Conservation (phyloP, 371 early-diverging fungal species). For the Syncephalastrum racemosum region DNA sequence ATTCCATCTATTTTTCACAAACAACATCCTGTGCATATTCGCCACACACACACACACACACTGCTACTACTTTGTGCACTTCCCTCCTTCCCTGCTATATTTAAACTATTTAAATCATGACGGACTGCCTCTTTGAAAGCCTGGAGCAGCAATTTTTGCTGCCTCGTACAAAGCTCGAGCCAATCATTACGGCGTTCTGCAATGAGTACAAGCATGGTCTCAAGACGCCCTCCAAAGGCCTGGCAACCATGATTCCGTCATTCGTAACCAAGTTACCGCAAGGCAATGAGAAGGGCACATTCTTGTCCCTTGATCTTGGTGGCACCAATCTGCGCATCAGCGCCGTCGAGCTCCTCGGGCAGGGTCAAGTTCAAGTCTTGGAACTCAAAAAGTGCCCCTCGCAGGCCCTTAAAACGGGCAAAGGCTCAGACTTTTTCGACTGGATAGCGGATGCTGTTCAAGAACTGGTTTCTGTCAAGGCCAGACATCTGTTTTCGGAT, state of each 20-base stretch:
- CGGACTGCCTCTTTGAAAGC: conserved; percentile 11
- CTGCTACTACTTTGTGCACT: too few relatives aligned
- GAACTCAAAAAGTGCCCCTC: conserved; percentile 69
- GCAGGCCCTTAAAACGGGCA: conserved; percentile 67
- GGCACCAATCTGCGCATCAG: conserved; percentile 89
- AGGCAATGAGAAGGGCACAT: conserved; percentile 84
- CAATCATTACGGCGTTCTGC: conserved; percentile 52
- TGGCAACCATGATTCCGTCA: conserved; percentile 74
- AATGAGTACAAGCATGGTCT: conserved; percentile 48
- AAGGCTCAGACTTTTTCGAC: conserved; percentile 76
- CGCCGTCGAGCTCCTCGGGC: conserved; percentile 69
- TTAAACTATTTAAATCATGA: too few relatives aligned
- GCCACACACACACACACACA: too few relatives aligned
- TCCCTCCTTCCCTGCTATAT: too few relatives aligned
- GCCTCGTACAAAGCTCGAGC: conserved; percentile 45
- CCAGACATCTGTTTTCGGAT: conserved; percentile 20
- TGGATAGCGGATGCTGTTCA: conserved; percentile 75
- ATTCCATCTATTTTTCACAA: too few relatives aligned
- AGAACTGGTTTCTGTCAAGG: conserved; percentile 34
- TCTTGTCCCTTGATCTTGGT: conserved; percentile 88
- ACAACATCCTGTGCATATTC: too few relatives aligned
- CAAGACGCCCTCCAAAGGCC: conserved; percentile 47
- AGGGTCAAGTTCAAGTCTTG: conserved; percentile 59
- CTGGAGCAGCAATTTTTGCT: conserved; percentile 14
- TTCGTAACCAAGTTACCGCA: conserved; percentile 77